These are phyloP conservation scores for Corniculantispora saksenae DNA, from an alignment of 2,329 filamentous ascomycete genomes.

Conservation along the genomic window DNA sequence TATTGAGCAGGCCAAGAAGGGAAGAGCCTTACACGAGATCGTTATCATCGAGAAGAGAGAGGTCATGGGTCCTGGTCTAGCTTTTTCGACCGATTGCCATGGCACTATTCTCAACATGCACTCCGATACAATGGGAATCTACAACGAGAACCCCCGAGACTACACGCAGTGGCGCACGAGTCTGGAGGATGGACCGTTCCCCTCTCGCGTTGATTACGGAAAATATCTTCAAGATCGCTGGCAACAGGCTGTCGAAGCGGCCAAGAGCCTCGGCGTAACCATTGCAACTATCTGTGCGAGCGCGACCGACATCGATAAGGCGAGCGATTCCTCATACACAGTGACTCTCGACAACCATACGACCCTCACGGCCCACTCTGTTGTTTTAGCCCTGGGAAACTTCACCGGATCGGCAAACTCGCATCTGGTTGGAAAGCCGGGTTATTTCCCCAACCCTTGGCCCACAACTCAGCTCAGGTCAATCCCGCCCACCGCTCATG, in stretches of 20 bases:
- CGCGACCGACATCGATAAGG: slow-evolving; percentile 4
- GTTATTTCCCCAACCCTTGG: slow-evolving; percentile 18
- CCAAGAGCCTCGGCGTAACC: not conserved
- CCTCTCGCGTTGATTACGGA: slow-evolving; percentile 15
- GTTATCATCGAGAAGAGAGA: slow-evolving; percentile 9
- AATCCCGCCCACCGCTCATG: slow-evolving; percentile 6
- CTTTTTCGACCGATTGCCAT: slow-evolving; percentile 15
- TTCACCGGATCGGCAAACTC: slow-evolving; percentile 11
- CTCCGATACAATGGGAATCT: slow-evolving; percentile 19
- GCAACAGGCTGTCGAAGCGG: not conserved
- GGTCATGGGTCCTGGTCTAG: slow-evolving; percentile 5
- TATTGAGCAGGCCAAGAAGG: slow-evolving; percentile 15
- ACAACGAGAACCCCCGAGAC: slow-evolving; percentile 13
- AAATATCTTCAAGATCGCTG: slow-evolving; percentile 6
- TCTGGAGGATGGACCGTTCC: slow-evolving; percentile 16
- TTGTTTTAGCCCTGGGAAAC: slow-evolving; percentile 16
- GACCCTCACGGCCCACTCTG: not conserved
- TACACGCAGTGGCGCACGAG: slow-evolving; percentile 17
- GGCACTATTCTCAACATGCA: slow-evolving; percentile 20
- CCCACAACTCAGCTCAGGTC: slow-evolving; percentile 9
- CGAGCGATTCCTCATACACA: not conserved
- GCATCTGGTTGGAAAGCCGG: slow-evolving; percentile 8
- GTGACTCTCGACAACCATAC: slow-evolving; percentile 4
- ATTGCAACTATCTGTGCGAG: not conserved
- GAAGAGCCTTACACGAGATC: not conserved